Evolutionary conservation across 179 eudicot species (phyloP).

Genomic region (Patellifolia procumbens): DNA sequence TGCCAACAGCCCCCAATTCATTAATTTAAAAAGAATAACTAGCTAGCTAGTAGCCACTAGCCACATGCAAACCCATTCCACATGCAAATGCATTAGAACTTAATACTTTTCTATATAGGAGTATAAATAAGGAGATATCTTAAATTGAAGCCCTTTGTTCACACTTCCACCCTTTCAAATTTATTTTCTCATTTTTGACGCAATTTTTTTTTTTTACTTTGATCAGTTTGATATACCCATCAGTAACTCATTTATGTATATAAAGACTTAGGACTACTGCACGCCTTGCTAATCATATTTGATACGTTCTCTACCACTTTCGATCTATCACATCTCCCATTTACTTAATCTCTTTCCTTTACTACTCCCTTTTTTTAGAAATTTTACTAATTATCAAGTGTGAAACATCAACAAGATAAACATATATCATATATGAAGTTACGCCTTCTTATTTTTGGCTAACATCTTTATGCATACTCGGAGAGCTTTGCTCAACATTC

Average conservation of each 20-base stretch:
- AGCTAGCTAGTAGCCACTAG: conserved; percentile 16
- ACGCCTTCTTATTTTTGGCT: conserved; percentile 5
- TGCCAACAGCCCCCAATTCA: too few species aligned
- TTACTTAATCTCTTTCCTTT: conserved; percentile 18
- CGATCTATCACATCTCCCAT: conserved; percentile 25
- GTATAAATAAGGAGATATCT: too few species aligned
- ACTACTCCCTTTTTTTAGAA: conserved; percentile 23
- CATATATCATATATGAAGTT: background rate
- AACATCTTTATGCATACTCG: too few species aligned
- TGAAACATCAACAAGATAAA: conserved; percentile 11
- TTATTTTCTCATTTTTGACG: background rate
- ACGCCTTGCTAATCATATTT: conserved; percentile 28
- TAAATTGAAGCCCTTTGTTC: conserved; percentile 19
- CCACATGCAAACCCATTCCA: conserved; percentile 30
- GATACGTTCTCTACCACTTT: conserved; percentile 24
- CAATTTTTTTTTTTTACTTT: conserved; percentile 14
- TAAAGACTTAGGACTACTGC: conserved; percentile 24
- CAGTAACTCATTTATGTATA: conserved; percentile 31
- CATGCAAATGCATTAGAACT: background rate
- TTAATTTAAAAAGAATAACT: too few species aligned
- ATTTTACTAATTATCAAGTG: conserved; percentile 11
- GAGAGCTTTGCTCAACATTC: too few species aligned
- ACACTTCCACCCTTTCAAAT: conserved; percentile 12
- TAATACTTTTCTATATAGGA: background rate
- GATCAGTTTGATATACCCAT: conserved; percentile 30